Base-by-base conservation (phyloP, 2,329 filamentous ascomycete species). In the Aspergillus sp. region DNA sequence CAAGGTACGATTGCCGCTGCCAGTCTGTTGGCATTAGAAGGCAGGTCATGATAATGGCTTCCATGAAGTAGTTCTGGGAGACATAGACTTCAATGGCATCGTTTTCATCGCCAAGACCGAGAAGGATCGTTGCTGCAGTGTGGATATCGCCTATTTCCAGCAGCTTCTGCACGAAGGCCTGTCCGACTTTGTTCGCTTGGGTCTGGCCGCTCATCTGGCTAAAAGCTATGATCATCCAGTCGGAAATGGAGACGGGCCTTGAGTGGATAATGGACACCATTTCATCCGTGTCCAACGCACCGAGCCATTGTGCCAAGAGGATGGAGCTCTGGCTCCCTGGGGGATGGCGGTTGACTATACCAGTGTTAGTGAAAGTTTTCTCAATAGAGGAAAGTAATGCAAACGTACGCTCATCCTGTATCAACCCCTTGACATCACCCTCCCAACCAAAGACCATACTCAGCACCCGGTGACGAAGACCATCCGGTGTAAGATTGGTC, bases 51-150 rank as follows among this genome's bases (percentile, higher is more conserved):
- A 98, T 80, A 27, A 97, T 77, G 2, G 93, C 91, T 70, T 98
- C 93, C 85, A 98, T 87, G 65, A 85, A 95, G 60, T 85, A 84
- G 66, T 85, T 89, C 55, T 93, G 89, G 9, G 90, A 95, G 27
- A 95, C 82, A 60, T 98, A 98, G 25, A 96, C 86, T 67, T 98
- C 93, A 50, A 98, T 90, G 0, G 93, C 93, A 65, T 98, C 91
- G 55, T 94, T 91, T 58, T 88, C 78, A 62, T 97, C 91, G 2
- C 90, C 90, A 68, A 98, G 83, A 12, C 90, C 90, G 30, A 98
- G 82, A 67, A 98, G 82, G 53, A 97, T 91, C 0, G 91, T 91
- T 15, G 90, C 90, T 4, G 93, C 90, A 0, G 89, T 89, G 63
- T 98, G 90, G 2, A 96, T 76, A 59, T 98, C 93, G 23, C 89